phyloP scores from a whole-genome alignment of 208 protist species.

The Leishmania braziliensis region DNA sequence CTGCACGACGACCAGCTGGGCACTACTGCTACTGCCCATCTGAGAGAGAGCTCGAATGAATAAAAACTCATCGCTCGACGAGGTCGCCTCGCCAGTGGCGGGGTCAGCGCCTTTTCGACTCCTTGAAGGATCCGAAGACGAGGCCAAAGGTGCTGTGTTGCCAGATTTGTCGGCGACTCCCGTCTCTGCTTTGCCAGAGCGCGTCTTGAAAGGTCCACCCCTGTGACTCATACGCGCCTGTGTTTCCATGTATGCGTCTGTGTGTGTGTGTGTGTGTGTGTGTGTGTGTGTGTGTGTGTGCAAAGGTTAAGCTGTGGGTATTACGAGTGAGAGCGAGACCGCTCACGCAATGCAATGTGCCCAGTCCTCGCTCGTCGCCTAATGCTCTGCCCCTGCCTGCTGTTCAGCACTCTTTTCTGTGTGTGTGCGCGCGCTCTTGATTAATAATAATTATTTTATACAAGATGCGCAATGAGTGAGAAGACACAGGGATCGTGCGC shows the following conservation, averaged over 20 bases:
- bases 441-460: too few relatives aligned
- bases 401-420: background rate
- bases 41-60: slow-evolving; percentile 18
- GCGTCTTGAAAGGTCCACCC: background rate
- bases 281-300: background rate
- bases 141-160: background rate
- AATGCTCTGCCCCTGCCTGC: background rate
- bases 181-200: slow-evolving; percentile 1
- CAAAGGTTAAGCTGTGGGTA: background rate
- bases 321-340: background rate
- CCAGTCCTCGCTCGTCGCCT: background rate
- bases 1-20: slow-evolving; percentile 25
- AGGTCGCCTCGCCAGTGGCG: background rate
- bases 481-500: background rate
- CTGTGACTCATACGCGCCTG: background rate
- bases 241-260: background rate
- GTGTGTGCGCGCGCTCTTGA: background rate
- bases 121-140: background rate
- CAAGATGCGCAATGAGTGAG: too few relatives aligned
- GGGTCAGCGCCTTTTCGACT: background rate
- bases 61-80: background rate
- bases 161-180: background rate
- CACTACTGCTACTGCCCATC: slow-evolving; percentile 10
- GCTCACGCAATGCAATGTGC: background rate
- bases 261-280: slow-evolving; percentile 3